A percentile compares a stretch with the other conserved stretches of the same genome.
Conservation (phyloP, 768 basidiomycete species). For the Serpula lacrymans region DNA sequence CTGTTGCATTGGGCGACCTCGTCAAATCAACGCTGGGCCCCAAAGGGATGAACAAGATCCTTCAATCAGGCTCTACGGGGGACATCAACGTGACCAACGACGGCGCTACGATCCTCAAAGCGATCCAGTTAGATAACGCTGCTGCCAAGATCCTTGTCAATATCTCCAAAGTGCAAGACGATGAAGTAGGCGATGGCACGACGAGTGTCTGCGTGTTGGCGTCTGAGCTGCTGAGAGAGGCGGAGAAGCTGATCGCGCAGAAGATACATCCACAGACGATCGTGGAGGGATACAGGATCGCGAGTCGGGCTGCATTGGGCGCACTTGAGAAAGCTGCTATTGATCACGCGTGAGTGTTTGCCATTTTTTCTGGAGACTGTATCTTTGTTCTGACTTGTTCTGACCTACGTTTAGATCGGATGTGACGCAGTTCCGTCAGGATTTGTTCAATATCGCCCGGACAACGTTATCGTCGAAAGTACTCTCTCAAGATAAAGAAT, state of each 20-base stretch:
- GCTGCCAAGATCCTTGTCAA: conserved; percentile 99
- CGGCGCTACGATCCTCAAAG: conserved; percentile 96
- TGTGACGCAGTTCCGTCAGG: conserved; percentile 72
- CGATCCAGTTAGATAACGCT: conserved; percentile 96
- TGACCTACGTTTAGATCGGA: conserved; percentile 49
- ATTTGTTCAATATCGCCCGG: conserved; percentile 93
- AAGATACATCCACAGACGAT: conserved; percentile 99
- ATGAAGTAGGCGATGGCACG: conserved; percentile 97
- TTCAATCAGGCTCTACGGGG: conserved; percentile 85
- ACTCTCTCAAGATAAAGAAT: conserved; percentile 93
- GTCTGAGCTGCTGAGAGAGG: conserved; percentile 88
- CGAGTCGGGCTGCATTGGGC: conserved; percentile 76
- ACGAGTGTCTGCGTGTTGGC: conserved; percentile 91
- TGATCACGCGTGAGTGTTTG: conserved; percentile 72
- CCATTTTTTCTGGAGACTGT: background rate
- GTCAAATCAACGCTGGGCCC: conserved; percentile 98
- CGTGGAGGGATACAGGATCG: conserved; percentile 94
- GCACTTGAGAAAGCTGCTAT: conserved; percentile 80
- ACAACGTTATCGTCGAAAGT: conserved; percentile 97
- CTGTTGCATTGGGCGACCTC: conserved; percentile 94
- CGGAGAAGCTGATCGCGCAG: conserved; percentile 87
- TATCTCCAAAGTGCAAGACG: conserved; percentile 99
- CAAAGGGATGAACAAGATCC: conserved; percentile 99
- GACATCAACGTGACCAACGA: conserved; percentile 98
- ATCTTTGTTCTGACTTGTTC: background rate